phyloP scores from a whole-genome alignment of 192 early-diverging fungal species.

The Umbelopsis ramanniana region DNA sequence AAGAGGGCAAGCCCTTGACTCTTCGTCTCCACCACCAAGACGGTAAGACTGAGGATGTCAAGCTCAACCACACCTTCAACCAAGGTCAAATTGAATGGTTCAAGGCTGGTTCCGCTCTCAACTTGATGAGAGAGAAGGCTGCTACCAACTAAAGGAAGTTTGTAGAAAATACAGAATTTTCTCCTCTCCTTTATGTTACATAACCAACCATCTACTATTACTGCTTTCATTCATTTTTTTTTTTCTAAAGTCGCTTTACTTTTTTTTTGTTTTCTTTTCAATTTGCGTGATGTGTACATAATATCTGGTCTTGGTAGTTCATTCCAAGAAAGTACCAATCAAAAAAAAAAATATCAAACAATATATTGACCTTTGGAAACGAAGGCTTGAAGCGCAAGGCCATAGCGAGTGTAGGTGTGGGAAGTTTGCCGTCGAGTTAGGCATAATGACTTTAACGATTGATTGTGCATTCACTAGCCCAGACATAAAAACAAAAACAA shows the following conservation, averaged over 20 bases:
- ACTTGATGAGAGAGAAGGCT: conserved; percentile 73
- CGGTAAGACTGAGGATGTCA: conserved; percentile 78
- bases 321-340: no score
- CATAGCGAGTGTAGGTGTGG: no score
- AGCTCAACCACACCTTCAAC: conserved; percentile 98
- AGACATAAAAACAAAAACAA: no score
- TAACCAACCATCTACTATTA: conserved; percentile 3
- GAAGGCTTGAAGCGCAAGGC: no score
- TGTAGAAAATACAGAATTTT: background rate
- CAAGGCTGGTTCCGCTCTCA: conserved; percentile 91
- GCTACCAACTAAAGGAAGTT: conserved; percentile 12
- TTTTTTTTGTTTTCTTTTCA: background rate
- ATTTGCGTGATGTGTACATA: conserved; percentile 8
- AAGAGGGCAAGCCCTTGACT: conserved; percentile 85
- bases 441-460: no score
- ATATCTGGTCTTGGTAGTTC: background rate
- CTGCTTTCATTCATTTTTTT: background rate
- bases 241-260: background rate
- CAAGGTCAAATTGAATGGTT: conserved; percentile 99
- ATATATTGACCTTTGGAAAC: no score
- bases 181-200: background rate
- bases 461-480: no score
- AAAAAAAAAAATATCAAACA: no score
- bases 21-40: conserved; percentile 81
- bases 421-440: no score